Conservation (phyloP, 2,329 filamentous ascomycete genomes). For the Tolypocladium tropicale region DNA sequence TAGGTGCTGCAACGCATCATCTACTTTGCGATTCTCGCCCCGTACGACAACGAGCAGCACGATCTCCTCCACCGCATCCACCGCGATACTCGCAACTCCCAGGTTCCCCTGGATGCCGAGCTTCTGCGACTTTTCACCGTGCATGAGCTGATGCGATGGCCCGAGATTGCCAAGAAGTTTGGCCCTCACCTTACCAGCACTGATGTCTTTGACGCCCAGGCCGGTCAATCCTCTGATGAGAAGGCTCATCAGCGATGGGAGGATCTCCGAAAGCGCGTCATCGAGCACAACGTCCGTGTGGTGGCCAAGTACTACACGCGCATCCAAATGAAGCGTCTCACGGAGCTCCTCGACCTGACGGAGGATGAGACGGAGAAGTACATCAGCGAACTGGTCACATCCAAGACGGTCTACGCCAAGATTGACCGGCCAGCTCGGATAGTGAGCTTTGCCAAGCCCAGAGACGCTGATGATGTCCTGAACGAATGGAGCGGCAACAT, state of each 20-base stretch:
- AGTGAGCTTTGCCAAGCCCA: conserved; percentile 88
- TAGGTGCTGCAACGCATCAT: conserved; percentile 89
- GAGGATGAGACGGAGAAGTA: conserved; percentile 98
- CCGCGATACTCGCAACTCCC: conserved; percentile 69
- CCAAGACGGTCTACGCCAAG: conserved; percentile 95
- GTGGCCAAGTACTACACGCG: conserved; percentile 98
- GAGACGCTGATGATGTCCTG: conserved; percentile 88
- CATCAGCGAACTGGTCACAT: conserved; percentile 92
- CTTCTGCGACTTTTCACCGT: conserved; percentile 92
- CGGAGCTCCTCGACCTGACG: conserved; percentile 79
- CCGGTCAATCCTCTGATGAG: conserved; percentile 57
- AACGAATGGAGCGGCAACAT: conserved; percentile 99
- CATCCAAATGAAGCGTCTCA: conserved; percentile 84
- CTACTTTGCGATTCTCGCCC: conserved; percentile 93
- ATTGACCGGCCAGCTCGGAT: conserved; percentile 90
- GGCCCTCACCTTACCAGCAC: conserved; percentile 79
- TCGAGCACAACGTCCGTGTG: conserved; percentile 97
- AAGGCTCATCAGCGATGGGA: conserved; percentile 84
- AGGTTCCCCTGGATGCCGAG: conserved; percentile 70
- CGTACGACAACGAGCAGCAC: conserved; percentile 97
- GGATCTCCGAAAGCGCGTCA: conserved; percentile 93
- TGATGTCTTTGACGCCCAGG: conserved; percentile 72
- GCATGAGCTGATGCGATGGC: conserved; percentile 97
- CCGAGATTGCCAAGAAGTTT: conserved; percentile 79
- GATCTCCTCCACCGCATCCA: conserved; percentile 91